Evolutionary conservation across 2,329 filamentous ascomycete genomes (phyloP), one percentile per base, ranked within the genome.

Genomic region (Monilinia laxa): DNA sequence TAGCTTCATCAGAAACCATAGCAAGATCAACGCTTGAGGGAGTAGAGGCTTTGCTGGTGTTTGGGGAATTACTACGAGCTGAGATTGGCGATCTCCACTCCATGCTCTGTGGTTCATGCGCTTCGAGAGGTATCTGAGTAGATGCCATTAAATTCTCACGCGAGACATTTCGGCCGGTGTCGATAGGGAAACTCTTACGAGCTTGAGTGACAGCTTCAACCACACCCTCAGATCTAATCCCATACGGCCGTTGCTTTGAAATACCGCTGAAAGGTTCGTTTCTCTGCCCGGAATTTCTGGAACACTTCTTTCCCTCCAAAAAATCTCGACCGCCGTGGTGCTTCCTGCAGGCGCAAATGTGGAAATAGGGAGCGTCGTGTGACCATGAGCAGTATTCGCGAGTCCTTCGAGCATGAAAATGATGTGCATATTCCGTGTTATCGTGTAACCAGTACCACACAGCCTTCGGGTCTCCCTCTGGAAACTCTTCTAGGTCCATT

Each of bases 321-420:
- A 62, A 62, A 11, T n/a, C 58, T 62, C 45, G 28, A 51, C 58
- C 31, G 20, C 20, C 40, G 18, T 38, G 47, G 28, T 23, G 31
- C 45, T 38, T 51, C 31, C 58, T 62, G 47, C 58, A 62, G 28
- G 58, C 58, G 45, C 58, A 62, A 40, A 62, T 40, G 14, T 62
- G 58, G 58, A 51, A 51, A 62, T 51, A 20, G 7, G 45, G 45
- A 51, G 45, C 31, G n/a, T 49, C 23, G 31, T 62, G 31, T 31
- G 31, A 62, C 31, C 58, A 51, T 49, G 57, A 23, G 20, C 57
- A 40, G 38, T 62, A 38, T 51, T 51, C 45, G 28, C 42, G 45
- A 45, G 45, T 51, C 51, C n/a, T 62, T 62, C 18, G 45, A 51
- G 58, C 58, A 38, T 38, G 38, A 14, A 23, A 35, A 18, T 35